Evolutionary conservation across 768 basidiomycete genomes (phyloP).

Genomic region (Hortiboletus flavorubellus): DNA sequence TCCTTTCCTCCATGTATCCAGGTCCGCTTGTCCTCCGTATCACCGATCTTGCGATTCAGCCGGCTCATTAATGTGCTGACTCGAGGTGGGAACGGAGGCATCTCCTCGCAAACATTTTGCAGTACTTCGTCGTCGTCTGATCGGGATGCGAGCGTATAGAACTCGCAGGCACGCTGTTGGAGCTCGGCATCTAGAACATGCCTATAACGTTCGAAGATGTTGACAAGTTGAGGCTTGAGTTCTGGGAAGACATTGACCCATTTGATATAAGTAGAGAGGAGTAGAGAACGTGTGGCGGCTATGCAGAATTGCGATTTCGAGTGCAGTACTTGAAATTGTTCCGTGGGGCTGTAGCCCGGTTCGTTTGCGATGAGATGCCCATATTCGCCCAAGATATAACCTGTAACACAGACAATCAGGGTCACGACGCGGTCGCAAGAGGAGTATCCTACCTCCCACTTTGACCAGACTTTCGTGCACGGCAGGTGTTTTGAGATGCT

Average conservation of each 20-base stretch:
- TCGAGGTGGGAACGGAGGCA: conserved; percentile 97
- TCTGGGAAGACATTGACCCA: conserved; percentile 99
- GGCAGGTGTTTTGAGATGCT: conserved; percentile 80
- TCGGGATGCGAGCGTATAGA: conserved; percentile 80
- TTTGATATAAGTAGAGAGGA: conserved; percentile 97
- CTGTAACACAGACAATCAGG: conserved; percentile 38
- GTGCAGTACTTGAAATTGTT: conserved; percentile 92
- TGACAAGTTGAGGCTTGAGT: conserved; percentile 89
- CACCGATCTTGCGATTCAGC: conserved; percentile 84
- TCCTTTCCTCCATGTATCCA: conserved; percentile 97
- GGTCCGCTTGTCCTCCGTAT: conserved; percentile 92
- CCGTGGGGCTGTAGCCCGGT: conserved; percentile 85
- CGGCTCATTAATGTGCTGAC: conserved; percentile 86
- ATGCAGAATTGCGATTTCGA: conserved; percentile 94
- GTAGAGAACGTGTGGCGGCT: conserved; percentile 85
- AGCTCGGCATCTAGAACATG: conserved; percentile 96
- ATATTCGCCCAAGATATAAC: conserved; percentile 97
- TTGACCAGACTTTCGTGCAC: conserved; percentile 94
- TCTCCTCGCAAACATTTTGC: conserved; percentile 95
- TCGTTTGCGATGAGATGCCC: conserved; percentile 98
- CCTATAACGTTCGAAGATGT: conserved; percentile 96
- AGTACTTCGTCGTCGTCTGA: conserved; percentile 90
- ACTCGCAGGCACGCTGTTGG: conserved; percentile 98
- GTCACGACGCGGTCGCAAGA: not conserved
- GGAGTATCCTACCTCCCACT: conserved; percentile 69